Base-by-base conservation (phyloP, 371 early-diverging fungal species). In the Apophysomyces sp. region DNA sequence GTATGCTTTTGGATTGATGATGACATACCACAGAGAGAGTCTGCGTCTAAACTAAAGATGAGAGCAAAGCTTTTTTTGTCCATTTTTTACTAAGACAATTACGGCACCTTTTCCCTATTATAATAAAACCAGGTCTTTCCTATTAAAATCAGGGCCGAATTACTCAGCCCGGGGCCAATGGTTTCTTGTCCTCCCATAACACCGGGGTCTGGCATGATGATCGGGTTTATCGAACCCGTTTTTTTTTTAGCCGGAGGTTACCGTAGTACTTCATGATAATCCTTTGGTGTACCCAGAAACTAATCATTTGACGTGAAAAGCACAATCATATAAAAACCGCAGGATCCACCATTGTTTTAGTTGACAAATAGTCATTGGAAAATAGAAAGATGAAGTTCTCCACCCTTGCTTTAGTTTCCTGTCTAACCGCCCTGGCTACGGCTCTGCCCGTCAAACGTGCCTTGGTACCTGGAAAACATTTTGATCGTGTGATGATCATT, bases 401-500 rank as follows among this genome's bases (percentile, higher is more conserved):
- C 9, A 21, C 18, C 15, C 21, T 44, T n/a, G 44, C 44, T 21
- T 7, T 44, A 18, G 24, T 21, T 21, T 44, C 44, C 21, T 44
- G 44, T 21, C 21, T 44, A 1, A 21, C 44, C 24, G 44, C 21
- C 21, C n/a, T 44, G 7, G 44, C 44, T 3, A 44, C 44, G 21
- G 44, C 44, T 18, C 21, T 44, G 44, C 44, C 44, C 21, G 44
- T 44, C 21, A 44, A 44, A 26, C 44, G 44, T 18, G 15, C 44
- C 44, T 44, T 61, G 41, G 62, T 71, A 12, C 58, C 60, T 11
- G 77, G 77, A 26, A 68, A 69, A 55, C 58, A 66, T 44, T 85
- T 80, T 58, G 81, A 82, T 55, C 66, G 78, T 8, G 63, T 83
- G 12, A 72, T 84, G 11, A 76, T 73, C 28, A 73, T 86, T 32